Evolutionary conservation across 176 grass and related monocot genomes (phyloP), one percentile per base, ranked within the genome.

Genomic region (Chloris gayana): DNA sequence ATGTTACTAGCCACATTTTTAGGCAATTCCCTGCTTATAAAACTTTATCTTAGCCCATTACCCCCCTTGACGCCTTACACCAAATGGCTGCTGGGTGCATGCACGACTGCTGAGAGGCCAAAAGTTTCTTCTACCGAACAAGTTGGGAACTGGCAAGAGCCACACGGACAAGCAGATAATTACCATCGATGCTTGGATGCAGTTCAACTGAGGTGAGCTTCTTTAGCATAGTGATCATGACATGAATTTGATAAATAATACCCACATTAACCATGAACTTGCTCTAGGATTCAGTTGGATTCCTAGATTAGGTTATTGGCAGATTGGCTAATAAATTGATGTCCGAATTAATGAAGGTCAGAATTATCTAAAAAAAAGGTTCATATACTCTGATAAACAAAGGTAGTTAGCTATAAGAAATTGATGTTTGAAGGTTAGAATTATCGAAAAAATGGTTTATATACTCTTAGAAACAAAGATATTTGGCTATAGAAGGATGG

Each of bases 161-260:
- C 64, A 69, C 64, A 69, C 22, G 21, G 17, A 41, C 53, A 87
- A 14, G 39, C 17, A 45, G 27, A 78, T 41, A 65, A 65, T 46
- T 27, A 65, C 47, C 75, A 65, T 50, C 29, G 34, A 17, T 65
- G 75, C 75, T 66, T 66, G 59, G 61, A 77, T 15, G 45, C 14
- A 15, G 45, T 13, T 17, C 45, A 47, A 47, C 45, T 21, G 38
- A 29, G 54, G 54, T 76, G 73, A 61, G 73, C 35, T 76, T 42
- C 31, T 21, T 9, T 32, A 35, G 14, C 73, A 45, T 10, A 66
- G 84, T 34, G 49, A 26, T 70, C 38, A 75, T 60, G 73, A 75
- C 37, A 75, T 60, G 6, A 39, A 26, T 17, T 26, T 18, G 13
- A 76, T 22, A 15, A 58, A 38, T 68, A 31, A 50, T 31, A 26